These are phyloP conservation scores for Cystofilobasidium bisporidii DNA, from an alignment of 768 basidiomycete genomes.

Conservation along the genomic window DNA sequence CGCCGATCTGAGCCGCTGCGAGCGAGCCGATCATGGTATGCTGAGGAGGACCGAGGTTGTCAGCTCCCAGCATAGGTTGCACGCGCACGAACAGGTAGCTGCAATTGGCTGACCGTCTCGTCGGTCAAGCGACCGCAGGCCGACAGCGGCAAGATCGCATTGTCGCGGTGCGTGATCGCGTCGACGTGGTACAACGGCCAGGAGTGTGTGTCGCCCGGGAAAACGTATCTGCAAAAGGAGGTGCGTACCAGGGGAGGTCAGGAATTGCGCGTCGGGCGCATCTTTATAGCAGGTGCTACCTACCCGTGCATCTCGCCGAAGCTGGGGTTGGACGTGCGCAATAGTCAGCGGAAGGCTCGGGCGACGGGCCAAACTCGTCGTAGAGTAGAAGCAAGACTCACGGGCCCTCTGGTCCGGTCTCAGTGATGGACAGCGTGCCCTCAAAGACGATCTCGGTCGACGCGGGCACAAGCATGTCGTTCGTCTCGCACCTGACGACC, in stretches of 20 bases:
- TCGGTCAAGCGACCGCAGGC: constrained; percentile 21
- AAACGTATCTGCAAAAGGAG: constrained; percentile 6
- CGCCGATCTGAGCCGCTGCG: constrained; percentile 16
- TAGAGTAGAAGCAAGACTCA: not conserved
- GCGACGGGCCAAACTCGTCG: no score
- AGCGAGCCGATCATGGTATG: constrained; percentile 23
- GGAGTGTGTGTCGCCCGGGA: constrained; percentile 16
- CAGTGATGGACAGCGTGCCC: constrained; percentile 12
- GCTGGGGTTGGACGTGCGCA: no score
- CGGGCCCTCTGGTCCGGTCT: constrained; percentile 20
- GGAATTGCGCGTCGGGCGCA: no score
- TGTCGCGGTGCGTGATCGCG: constrained; percentile 20
- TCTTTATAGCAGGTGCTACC: no score
- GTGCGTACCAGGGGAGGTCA: no score
- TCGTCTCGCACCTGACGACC: constrained; percentile 21
- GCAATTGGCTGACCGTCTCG: constrained; percentile 10
- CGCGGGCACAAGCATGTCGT: constrained; percentile 13
- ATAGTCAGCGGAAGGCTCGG: no score
- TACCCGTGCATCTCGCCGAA: constrained; percentile 21
- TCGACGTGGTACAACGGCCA: constrained; percentile 18
- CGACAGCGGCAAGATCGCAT: constrained; percentile 19
- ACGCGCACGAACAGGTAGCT: no score
- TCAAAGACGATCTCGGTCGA: constrained; percentile 23
- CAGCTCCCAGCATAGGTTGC: not conserved
- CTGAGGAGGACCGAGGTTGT: not conserved